These are phyloP conservation scores for Syzygium aqueum DNA, from an alignment of 345 rosid species.

Conservation along the genomic window DNA sequence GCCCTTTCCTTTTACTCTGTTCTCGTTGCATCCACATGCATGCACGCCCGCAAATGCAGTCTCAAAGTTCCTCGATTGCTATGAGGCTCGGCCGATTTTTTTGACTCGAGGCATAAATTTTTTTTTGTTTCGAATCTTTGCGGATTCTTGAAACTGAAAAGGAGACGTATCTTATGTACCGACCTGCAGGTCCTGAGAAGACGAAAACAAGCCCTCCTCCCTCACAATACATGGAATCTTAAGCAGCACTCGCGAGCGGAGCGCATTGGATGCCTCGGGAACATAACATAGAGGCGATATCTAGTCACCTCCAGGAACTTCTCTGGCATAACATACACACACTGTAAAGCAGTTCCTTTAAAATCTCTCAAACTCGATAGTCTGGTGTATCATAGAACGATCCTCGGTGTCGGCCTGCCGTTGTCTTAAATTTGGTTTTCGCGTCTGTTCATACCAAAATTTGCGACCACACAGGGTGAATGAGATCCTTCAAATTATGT, in stretches of 20 bases:
- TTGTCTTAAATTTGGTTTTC: background rate
- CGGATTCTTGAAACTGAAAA: background rate
- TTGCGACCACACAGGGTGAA: background rate
- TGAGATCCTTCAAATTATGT: background rate
- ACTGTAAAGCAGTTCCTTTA: background rate
- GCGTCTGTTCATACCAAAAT: background rate
- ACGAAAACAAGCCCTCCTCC: constrained; percentile 73
- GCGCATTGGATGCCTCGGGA: background rate
- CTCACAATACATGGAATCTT: constrained; percentile 79
- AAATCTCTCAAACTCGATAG: background rate
- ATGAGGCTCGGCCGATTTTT: too few species aligned
- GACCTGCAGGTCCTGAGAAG: constrained; percentile 62
- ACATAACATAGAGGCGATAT: background rate
- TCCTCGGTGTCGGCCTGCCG: background rate
- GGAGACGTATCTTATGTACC: background rate
- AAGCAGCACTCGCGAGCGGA: background rate
- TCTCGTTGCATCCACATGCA: background rate
- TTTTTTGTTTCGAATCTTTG: background rate
- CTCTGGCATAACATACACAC: background rate
- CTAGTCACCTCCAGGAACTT: background rate
- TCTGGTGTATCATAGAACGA: background rate
- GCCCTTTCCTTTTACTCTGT: background rate
- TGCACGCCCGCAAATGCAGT: too few species aligned
- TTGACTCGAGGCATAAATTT: too few species aligned
- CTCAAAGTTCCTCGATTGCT: too few species aligned